phyloP scores from a whole-genome alignment of 164 flowering plant species.

The Saururus chinensis region DNA sequence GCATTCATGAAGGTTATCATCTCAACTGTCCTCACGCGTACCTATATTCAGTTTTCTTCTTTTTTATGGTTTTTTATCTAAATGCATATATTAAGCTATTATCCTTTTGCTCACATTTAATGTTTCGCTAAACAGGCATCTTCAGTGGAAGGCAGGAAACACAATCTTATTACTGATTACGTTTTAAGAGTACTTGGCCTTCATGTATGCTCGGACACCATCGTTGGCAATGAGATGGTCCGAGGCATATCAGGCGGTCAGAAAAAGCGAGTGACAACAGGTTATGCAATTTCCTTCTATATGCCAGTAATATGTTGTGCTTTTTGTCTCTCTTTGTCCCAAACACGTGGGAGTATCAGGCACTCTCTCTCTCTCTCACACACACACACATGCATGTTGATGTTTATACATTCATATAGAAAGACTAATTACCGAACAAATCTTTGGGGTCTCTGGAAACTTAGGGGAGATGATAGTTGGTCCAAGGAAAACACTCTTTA shows the following conservation, averaged over 20 bases:
- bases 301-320: no score
- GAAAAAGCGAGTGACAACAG: slow-evolving; percentile 84
- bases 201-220: slow-evolving; percentile 70
- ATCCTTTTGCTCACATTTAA: background rate
- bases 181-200: slow-evolving; percentile 83
- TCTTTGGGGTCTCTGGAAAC: background rate
- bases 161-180: slow-evolving; percentile 72
- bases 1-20: slow-evolving; percentile 80
- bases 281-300: slow-evolving; percentile 16
- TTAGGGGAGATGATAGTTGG: slow-evolving; percentile 94
- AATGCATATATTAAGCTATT: background rate
- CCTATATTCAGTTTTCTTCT: background rate
- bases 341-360: no score
- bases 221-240: slow-evolving; percentile 82
- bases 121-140: slow-evolving; percentile 44
- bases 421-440: background rate
- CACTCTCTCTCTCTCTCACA: no score
- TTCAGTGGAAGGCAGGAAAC: slow-evolving; percentile 52
- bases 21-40: background rate
- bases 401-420: no score
- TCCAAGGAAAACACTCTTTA: slow-evolving; percentile 83
- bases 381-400: no score
- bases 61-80: background rate
- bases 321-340: no score
- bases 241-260: slow-evolving; percentile 97